Conservation (phyloP, 139 green algal genomes). For the Pleodorina starrii region DNA sequence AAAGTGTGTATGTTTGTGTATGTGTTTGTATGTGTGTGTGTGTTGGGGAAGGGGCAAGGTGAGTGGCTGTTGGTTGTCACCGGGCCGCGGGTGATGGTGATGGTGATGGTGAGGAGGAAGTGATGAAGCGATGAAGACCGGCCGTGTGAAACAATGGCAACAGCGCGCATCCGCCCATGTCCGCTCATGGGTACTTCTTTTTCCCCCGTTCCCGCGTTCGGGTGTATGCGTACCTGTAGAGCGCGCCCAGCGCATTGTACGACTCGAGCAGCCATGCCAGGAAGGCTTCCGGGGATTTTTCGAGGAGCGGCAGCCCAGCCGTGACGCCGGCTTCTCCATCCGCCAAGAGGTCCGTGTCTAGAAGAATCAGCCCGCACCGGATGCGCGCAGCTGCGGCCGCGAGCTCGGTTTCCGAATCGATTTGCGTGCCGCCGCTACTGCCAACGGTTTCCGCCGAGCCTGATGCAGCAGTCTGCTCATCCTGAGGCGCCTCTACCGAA, state of each 20-base stretch:
- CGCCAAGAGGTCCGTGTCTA: constrained; percentile 69
- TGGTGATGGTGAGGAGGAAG: too few relatives aligned
- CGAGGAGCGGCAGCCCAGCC: constrained; percentile 38
- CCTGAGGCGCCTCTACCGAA: background rate
- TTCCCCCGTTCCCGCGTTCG: background rate
- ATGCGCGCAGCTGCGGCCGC: constrained; percentile 37
- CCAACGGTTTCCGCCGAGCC: background rate
- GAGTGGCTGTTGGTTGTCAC: too few relatives aligned
- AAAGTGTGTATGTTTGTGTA: background rate
- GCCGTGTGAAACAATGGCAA: too few relatives aligned
- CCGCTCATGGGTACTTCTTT: too few relatives aligned
- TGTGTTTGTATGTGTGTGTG: background rate
- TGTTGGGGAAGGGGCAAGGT: background rate
- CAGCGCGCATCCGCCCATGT: too few relatives aligned
- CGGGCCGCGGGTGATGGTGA: too few relatives aligned
- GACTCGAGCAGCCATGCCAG: constrained; percentile 47
- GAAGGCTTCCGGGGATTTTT: background rate
- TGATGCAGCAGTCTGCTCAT: background rate
- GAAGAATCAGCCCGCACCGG: constrained; percentile 58
- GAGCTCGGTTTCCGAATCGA: background rate
- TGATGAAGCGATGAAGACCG: too few relatives aligned
- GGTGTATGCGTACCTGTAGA: constrained; percentile 52
- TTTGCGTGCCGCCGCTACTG: background rate
- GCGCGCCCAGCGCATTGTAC: constrained; percentile 65
- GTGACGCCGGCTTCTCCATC: constrained; percentile 52